Evolutionary conservation across 345 rosid genomes (phyloP), one percentile per base, ranked within the genome.

Genomic region (Hibiscus syriacus): DNA sequence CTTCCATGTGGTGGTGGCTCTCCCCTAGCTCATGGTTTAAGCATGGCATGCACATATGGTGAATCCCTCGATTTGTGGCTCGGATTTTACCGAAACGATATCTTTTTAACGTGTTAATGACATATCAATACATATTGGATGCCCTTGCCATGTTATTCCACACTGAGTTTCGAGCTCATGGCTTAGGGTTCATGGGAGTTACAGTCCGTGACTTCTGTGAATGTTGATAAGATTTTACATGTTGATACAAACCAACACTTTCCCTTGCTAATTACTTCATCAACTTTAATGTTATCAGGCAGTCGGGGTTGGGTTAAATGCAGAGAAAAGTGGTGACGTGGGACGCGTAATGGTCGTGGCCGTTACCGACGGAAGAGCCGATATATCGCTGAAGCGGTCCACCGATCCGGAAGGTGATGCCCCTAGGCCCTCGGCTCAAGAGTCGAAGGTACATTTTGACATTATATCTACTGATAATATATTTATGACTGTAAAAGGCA

Each of bases 1-100:
- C 98, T 90, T 78, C 98, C 97, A 43, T 93, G 98, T 75, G 98
- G 97, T 61, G 98, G 98, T 69, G 98, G 97, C 73, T 90, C 98
- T 68, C 98, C 98, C 57, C 78, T 93, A 41, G 98, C 98, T 73
- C 98, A 93, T 74, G 98, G 98, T 78, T 85, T 93, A 70, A 89
- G 97, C 25, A 89, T 88, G 78, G 98, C 90, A 83, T 62, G 86
- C 70, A 70, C 62, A 64, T 59, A 26, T n/a, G 6, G 32, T 39
- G 29, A 38, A 20, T 39, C 66, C 30, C 50, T 61, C 50, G 22
- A 23, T 17, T 17, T 61, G 32, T 61, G 30, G 50, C 50, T 22
- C 19, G 23, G 4, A 61, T 61, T 22, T 45, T 45, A 12, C 49
- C 14, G 49, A 14, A 45, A 14, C 49, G 2, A 43, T 45, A n/a